These are phyloP conservation scores for Talaromyces nanjingensis DNA, from an alignment of 495 filamentous ascomycete species.

Conservation along the genomic window DNA sequence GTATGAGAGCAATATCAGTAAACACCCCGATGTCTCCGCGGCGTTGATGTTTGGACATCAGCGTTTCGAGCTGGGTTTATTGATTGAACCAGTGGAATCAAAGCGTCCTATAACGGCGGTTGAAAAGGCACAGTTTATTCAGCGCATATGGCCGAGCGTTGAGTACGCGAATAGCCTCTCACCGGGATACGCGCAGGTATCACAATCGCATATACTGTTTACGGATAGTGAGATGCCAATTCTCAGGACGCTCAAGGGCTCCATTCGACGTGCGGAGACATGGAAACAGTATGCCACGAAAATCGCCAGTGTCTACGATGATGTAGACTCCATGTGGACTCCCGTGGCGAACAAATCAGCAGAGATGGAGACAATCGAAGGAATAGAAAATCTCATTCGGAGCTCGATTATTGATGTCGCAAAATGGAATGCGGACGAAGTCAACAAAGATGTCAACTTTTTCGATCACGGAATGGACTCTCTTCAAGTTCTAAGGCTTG, in stretches of 20 bases:
- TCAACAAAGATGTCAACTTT: too few relatives aligned
- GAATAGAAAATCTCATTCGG: not conserved
- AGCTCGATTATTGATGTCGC: too few relatives aligned
- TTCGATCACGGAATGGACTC: too few relatives aligned
- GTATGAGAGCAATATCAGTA: constrained; percentile 30
- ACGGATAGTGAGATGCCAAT: constrained; percentile 26
- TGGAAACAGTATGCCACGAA: constrained; percentile 18
- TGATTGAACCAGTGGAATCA: constrained; percentile 35
- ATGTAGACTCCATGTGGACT: constrained; percentile 15
- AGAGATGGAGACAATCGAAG: not conserved
- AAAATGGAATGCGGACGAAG: too few relatives aligned
- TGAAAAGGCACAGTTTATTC: constrained; percentile 19
- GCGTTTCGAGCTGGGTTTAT: constrained; percentile 25
- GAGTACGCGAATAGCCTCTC: constrained; percentile 36
- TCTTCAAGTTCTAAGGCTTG: too few relatives aligned
- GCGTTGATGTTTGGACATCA: constrained; percentile 29
- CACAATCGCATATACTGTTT: constrained; percentile 34
- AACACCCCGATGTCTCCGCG: constrained; percentile 17
- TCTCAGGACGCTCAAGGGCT: constrained; percentile 38
- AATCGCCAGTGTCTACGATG: constrained; percentile 20
- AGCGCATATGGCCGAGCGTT: constrained; percentile 38
- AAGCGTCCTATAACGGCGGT: constrained; percentile 20
- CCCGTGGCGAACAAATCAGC: not conserved
- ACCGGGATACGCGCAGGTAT: constrained; percentile 35
- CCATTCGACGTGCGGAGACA: constrained; percentile 28